Evolutionary conservation across 352 stramenopile species (phyloP), one percentile per base, ranked within the genome.

Genomic region (Elongisporangium anandrum): DNA sequence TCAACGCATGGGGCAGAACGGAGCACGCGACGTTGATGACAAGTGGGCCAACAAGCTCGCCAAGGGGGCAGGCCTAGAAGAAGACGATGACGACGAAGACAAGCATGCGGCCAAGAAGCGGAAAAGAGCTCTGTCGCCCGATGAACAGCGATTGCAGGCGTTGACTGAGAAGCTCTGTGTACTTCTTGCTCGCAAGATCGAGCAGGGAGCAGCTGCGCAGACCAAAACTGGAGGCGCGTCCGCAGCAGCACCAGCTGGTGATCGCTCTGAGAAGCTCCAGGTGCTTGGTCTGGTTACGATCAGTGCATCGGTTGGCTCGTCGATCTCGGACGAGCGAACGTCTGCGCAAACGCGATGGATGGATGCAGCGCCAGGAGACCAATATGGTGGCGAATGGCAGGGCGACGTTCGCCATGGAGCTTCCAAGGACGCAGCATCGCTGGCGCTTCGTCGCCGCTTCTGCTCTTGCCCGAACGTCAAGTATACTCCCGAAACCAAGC

Each of bases 271-370:
- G 56, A 94, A 94, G 62, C 72, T 94, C 10, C 55, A 78, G 19
- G 56, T 81, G 21, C 69, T 92, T 17, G 82, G 82, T 16, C 63
- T 94, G 16, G 68, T 80, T 17, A 86, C 74, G 1, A 52, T 89
- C 41, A 88, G 67, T 48, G 85, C 85, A 50, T 66, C 73, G 17
- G 73, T 89, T 2, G 81, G 80, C 3, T 72, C 77, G 2, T 73
- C 72, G 0, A 64, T 89, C 47, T 68, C 62, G 12, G 76, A 84
- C 13, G 70, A 87, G 48, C 81, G 88, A 5, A 73, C 86, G 9
- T 80, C 82, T 16, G 88, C 88, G 21, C 79, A 92, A 59, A 97
- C 88, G 17, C 77, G 73, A 54, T 97, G 85, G 85, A 81, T 97
- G 54, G 88, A 97, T 59, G 66, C 56, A n/a, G 79, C 82, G 0